These are phyloP conservation scores for Paraglomus occultum DNA, from an alignment of 192 early-diverging fungal genomes.

Conservation along the genomic window DNA sequence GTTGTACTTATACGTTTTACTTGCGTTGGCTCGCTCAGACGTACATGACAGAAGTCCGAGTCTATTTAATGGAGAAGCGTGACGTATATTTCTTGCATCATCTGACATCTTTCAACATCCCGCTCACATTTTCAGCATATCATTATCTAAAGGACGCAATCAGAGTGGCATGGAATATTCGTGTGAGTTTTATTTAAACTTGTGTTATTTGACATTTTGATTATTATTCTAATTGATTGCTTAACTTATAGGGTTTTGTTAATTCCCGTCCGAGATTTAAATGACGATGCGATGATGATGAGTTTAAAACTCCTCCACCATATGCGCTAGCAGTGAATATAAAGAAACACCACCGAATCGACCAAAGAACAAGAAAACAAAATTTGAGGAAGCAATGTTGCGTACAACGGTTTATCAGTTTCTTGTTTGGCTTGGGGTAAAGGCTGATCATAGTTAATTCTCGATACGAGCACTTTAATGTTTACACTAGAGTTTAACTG, in stretches of 20 bases:
- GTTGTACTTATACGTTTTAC: slow-evolving; percentile 11
- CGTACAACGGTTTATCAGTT: too few species aligned
- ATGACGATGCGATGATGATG: slow-evolving; percentile 4
- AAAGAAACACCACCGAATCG: slow-evolving; percentile 11
- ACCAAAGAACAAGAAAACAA: slow-evolving; percentile 4
- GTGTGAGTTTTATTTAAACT: slow-evolving; percentile 20
- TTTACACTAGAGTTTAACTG: too few species aligned
- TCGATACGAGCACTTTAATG: too few species aligned
- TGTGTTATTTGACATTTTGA: not conserved
- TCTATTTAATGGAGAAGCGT: slow-evolving; percentile 26
- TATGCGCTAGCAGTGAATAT: not conserved
- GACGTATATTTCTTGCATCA: slow-evolving; percentile 20
- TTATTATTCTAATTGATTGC: not conserved
- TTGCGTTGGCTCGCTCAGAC: slow-evolving; percentile 12
- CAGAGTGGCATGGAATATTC: slow-evolving; percentile 17
- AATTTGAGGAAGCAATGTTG: too few species aligned
- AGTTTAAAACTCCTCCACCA: slow-evolving; percentile 17
- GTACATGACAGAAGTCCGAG: slow-evolving; percentile 18
- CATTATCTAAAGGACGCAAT: slow-evolving; percentile 9
- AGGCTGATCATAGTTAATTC: too few species aligned
- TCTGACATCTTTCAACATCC: slow-evolving; percentile 19
- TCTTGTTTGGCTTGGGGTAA: too few species aligned
- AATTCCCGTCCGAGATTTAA: slow-evolving; percentile 12
- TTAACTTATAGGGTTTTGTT: slow-evolving; percentile 5
- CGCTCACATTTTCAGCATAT: slow-evolving; percentile 16